Percentiles rank a stretch among this genome's conserved stretches.
Evolutionary conservation across 345 rosid species (phyloP).

Genomic region (Angophora floribunda): DNA sequence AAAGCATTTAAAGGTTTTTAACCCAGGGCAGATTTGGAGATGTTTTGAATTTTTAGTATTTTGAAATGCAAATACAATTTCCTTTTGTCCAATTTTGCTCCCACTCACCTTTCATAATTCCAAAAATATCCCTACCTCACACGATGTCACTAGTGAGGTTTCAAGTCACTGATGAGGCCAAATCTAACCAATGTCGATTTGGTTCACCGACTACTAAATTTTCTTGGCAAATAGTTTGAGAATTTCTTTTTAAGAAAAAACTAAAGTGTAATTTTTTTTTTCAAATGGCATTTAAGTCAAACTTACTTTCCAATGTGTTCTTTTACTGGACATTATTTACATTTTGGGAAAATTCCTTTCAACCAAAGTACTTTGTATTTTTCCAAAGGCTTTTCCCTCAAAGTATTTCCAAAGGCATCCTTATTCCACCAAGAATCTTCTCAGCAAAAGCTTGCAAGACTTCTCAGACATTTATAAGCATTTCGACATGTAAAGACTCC

Average conservation of each 20-base stretch:
- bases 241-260: too few relatives aligned
- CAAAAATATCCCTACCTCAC: background rate
- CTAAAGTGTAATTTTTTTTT: too few relatives aligned
- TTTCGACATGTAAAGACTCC: too few relatives aligned
- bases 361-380: too few relatives aligned
- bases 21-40: too few relatives aligned
- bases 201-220: too few relatives aligned
- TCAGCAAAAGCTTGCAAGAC: background rate
- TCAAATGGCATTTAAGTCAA: background rate
- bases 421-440: background rate
- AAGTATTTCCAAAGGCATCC: background rate
- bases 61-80: background rate
- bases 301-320: background rate
- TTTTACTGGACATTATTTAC: too few relatives aligned
- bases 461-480: too few relatives aligned
- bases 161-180: background rate
- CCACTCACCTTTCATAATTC: background rate
- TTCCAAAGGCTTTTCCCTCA: background rate
- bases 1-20: background rate
- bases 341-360: background rate
- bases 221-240: fast-evolving
- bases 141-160: background rate
- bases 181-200: background rate
- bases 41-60: background rate
- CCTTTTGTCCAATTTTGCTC: background rate